Conservation (phyloP, 306 rosid species). For the Vigna trinervia region DNA sequence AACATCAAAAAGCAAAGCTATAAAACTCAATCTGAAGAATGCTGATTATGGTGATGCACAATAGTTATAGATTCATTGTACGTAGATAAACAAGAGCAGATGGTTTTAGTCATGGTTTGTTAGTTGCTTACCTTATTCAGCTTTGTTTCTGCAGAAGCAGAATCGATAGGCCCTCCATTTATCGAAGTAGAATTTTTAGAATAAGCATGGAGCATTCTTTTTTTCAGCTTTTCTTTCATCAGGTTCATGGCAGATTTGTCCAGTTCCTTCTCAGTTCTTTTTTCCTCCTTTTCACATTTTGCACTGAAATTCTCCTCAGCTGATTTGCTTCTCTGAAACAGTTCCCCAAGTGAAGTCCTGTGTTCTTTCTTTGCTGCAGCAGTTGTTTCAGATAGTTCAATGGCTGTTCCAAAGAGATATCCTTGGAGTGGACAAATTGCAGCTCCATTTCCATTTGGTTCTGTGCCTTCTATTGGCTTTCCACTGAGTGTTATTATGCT, state of each 20-base stretch:
- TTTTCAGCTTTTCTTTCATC: slow-evolving; percentile 77
- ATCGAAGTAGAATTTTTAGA: slow-evolving; percentile 56
- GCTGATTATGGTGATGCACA: not conserved
- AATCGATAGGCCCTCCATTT: slow-evolving; percentile 56
- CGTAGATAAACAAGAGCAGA: not conserved
- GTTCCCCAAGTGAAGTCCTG: slow-evolving; percentile 86
- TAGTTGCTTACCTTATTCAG: slow-evolving; percentile 73
- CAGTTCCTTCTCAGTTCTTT: slow-evolving; percentile 59
- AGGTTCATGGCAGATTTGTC: slow-evolving; percentile 74
- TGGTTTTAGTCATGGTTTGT: not conserved
- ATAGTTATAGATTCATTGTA: slow-evolving; percentile 9
- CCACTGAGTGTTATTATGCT: slow-evolving; percentile 85
- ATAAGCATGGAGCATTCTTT: slow-evolving; percentile 68
- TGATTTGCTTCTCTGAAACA: slow-evolving; percentile 78
- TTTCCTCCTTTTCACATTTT: slow-evolving; percentile 62
- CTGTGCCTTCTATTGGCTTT: slow-evolving; percentile 66
- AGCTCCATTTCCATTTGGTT: slow-evolving; percentile 60
- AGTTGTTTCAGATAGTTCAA: slow-evolving; percentile 73
- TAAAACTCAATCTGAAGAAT: slow-evolving; percentile 2
- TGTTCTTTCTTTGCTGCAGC: slow-evolving; percentile 73
- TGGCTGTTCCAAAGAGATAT: slow-evolving; percentile 82
- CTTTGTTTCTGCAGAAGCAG: slow-evolving; percentile 81
- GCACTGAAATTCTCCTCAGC: slow-evolving; percentile 65
- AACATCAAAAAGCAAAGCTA: not conserved
- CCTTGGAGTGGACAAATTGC: slow-evolving; percentile 83